Evolutionary conservation across 345 rosid genomes (phyloP).

Genomic region (Streptanthus diversifolius): DNA sequence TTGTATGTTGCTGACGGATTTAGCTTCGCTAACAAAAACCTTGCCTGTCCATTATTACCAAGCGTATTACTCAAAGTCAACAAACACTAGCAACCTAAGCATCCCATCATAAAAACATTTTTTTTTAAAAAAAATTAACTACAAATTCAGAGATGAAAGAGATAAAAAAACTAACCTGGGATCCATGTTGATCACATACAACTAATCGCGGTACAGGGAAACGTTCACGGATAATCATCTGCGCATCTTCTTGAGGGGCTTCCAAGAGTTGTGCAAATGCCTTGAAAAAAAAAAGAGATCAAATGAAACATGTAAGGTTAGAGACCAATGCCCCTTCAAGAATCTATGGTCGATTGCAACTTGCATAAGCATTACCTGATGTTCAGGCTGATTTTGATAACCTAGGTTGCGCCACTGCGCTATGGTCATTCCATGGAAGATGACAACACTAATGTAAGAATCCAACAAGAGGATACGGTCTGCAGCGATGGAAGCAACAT

Average conservation of each 20-base stretch:
- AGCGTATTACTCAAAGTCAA: not conserved
- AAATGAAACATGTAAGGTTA: constrained; percentile 13
- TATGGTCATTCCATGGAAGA: constrained; percentile 98
- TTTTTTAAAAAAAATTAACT: not conserved
- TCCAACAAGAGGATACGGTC: constrained; percentile 91
- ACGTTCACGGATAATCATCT: constrained; percentile 70
- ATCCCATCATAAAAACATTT: not conserved
- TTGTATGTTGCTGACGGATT: constrained; percentile 95
- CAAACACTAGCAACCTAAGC: not conserved
- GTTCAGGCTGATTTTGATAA: constrained; percentile 90
- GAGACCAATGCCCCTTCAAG: not conserved
- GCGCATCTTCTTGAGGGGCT: constrained; percentile 85
- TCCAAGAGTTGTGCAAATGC: constrained; percentile 72
- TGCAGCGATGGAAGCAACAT: constrained; percentile 91
- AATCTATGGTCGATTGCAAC: not conserved
- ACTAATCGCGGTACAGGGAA: constrained; percentile 97
- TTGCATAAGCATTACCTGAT: constrained; percentile 50
- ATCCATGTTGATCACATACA: constrained; percentile 98
- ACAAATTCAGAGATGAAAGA: not conserved
- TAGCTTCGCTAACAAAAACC: constrained; percentile 90
- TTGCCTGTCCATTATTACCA: constrained; percentile 52
- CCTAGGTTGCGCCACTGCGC: constrained; percentile 99
- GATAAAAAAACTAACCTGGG: constrained; percentile 61
- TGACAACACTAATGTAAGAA: constrained; percentile 86
- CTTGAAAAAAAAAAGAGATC: constrained; percentile 8